A percentile compares a stretch with the other conserved stretches of the same genome.
phyloP scores from a whole-genome alignment of 768 basidiomycete genomes.

The Paxillus ammoniavirescens region DNA sequence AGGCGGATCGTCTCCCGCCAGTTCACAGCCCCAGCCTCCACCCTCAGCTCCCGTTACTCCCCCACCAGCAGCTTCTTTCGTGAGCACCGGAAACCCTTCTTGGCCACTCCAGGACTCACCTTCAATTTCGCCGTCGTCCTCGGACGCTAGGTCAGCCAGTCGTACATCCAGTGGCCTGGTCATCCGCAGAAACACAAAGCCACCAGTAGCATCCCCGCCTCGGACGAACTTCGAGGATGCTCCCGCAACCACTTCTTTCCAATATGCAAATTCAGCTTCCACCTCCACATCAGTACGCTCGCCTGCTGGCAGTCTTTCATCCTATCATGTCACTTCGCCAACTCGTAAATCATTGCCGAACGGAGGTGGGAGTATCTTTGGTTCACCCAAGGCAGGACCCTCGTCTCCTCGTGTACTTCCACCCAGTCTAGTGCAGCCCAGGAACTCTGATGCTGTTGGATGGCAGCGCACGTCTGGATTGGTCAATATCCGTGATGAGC shows the following conservation, averaged over 20 bases:
- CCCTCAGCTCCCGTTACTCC: slow-evolving; percentile 17
- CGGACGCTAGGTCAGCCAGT: slow-evolving; percentile 18
- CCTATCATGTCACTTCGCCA: slow-evolving; percentile 24
- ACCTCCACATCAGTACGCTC: slow-evolving; percentile 18
- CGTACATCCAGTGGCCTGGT: slow-evolving; percentile 34
- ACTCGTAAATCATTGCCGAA: slow-evolving; percentile 15
- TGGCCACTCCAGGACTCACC: slow-evolving; percentile 47
- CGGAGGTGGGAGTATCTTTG: slow-evolving; percentile 9
- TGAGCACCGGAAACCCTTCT: slow-evolving; percentile 35
- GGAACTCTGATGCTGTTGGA: slow-evolving; percentile 37
- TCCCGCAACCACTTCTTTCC: slow-evolving; percentile 25
- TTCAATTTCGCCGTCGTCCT: slow-evolving; percentile 29
- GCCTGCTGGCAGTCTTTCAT: slow-evolving; percentile 22
- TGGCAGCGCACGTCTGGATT: slow-evolving; percentile 44
- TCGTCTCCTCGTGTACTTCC: slow-evolving; percentile 37
- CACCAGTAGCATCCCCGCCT: slow-evolving; percentile 19
- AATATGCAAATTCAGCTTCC: slow-evolving; percentile 23
- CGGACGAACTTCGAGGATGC: slow-evolving; percentile 19
- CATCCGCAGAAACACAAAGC: slow-evolving; percentile 51
- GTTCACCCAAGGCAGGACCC: slow-evolving; percentile 39
- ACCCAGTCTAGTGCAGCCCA: slow-evolving; percentile 31
- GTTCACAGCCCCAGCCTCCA: slow-evolving; percentile 29
- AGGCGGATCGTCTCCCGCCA: slow-evolving; percentile 34
- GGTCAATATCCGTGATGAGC: slow-evolving; percentile 71
- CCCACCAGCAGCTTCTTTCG: slow-evolving; percentile 25